Evolutionary conservation across 805 yeast species (phyloP).

Genomic region (Lipomyces oligophaga): DNA sequence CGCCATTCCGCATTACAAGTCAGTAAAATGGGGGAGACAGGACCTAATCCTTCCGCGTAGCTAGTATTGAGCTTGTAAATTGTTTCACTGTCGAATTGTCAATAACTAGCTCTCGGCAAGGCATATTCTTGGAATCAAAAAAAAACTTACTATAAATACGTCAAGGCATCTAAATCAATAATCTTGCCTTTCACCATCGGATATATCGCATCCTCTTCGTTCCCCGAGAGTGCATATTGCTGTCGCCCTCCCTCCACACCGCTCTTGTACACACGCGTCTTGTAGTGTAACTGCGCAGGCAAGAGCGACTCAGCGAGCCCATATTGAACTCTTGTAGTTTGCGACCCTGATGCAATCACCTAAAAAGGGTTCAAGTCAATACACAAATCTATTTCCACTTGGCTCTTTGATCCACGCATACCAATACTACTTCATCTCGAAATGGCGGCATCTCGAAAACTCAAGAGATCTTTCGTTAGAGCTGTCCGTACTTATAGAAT

Average conservation of each 20-base stretch:
- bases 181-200: slow-evolving; percentile 68
- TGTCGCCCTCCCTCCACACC: slow-evolving; percentile 34
- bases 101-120: slow-evolving; percentile 21
- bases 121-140: not conserved
- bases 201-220: slow-evolving; percentile 45
- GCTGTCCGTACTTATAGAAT: too few relatives aligned
- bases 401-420: too few relatives aligned
- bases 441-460: slow-evolving; percentile 40
- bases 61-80: slow-evolving; percentile 46
- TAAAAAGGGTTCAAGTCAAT: slow-evolving; percentile 10
- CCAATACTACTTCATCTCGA: slow-evolving; percentile 42
- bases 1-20: slow-evolving; percentile 69
- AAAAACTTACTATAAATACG: slow-evolving; percentile 51
- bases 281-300: slow-evolving; percentile 71
- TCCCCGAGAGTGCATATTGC: slow-evolving; percentile 44
- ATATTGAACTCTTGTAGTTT: slow-evolving; percentile 67
- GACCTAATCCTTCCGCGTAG: slow-evolving; percentile 23
- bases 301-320: slow-evolving; percentile 71
- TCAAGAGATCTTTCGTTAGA: not conserved
- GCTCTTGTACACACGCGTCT: slow-evolving; percentile 66
- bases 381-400: too few relatives aligned
- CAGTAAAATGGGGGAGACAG: slow-evolving; percentile 64
- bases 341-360: slow-evolving; percentile 78
- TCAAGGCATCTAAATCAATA: slow-evolving; percentile 64
- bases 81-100: slow-evolving; percentile 41